Evolutionary conservation across 768 basidiomycete genomes (phyloP).

Genomic region (Boletus rubroflammeus): DNA sequence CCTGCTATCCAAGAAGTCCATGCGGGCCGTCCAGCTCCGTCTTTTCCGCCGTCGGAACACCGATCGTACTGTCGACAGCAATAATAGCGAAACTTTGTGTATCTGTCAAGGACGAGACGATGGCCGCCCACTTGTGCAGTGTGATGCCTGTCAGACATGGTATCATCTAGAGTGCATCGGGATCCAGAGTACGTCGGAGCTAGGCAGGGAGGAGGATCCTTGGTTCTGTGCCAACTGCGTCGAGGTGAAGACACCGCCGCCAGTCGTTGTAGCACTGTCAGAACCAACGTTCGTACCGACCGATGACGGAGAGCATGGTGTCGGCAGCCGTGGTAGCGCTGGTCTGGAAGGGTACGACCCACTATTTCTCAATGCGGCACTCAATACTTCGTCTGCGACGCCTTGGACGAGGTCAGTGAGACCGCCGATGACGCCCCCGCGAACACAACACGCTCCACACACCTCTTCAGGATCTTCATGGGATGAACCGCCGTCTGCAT

Average conservation of each 20-base stretch:
- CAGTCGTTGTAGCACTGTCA: conserved; percentile 26
- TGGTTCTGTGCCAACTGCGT: conserved; percentile 70
- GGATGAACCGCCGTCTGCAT: conserved; percentile 39
- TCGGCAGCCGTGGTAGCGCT: background rate
- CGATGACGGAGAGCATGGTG: conserved; percentile 40
- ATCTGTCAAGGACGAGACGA: conserved; percentile 66
- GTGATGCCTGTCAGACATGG: conserved; percentile 77
- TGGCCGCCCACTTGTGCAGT: conserved; percentile 76
- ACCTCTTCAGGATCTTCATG: conserved; percentile 40
- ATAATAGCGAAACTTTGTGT: conserved; percentile 55
- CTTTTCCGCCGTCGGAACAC: conserved; percentile 40
- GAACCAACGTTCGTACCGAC: conserved; percentile 73
- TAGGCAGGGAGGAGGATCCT: conserved; percentile 73
- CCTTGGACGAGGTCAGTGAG: conserved; percentile 41
- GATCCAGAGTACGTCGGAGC: conserved; percentile 55
- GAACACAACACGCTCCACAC: conserved; percentile 24
- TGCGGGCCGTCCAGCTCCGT: conserved; percentile 57
- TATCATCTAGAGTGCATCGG: conserved; percentile 81
- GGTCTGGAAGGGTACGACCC: conserved; percentile 46
- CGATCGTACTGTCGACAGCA: conserved; percentile 33
- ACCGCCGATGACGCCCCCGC: conserved; percentile 50
- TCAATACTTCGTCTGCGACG: conserved; percentile 55
- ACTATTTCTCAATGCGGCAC: conserved; percentile 52
- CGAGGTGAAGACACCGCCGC: conserved; percentile 41
- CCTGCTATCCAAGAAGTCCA: conserved; percentile 66